Evolutionary conservation across 2,329 filamentous ascomycete species (phyloP), one percentile per base, ranked within the genome.

Genomic region (Colletotrichum coccodes): DNA sequence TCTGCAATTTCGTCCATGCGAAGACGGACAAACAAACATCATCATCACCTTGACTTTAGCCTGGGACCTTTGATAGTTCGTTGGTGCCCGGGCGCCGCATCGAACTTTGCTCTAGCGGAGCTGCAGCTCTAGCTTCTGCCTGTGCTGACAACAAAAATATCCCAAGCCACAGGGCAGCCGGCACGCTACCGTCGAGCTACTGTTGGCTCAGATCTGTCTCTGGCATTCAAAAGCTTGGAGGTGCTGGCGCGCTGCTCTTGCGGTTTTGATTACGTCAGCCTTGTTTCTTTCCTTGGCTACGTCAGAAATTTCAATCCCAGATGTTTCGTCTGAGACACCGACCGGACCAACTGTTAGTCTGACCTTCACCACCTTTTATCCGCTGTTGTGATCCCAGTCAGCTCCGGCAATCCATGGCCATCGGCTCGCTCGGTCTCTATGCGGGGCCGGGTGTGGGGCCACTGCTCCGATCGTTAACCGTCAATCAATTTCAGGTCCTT

Each of bases 111-210:
- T 36, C 32, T 42, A 46, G 60, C 32, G 42, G 21, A 26, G 23
- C 58, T 64, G 34, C 50, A 30, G 8, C 23, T 54, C n/a, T 23
- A 47, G 11, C 49, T 26, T 26, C 16, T 21, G 40, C 36, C 57
- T 23, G 63, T 40, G 59, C 21, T 40, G 23, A 23, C 18, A 28
- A 26, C 44, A 34, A 62, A 56, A 66, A 50, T 66, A 66, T 40
- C 42, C 42, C 42, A 46, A 66, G 58, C 63, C 58, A 56, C 63
- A 36, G 34, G 9, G 40, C 59, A 49, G 58, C 58, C 63, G 63
- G 63, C 62, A 56, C 49, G 63, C 49, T 62, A 57, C 44, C 34
- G 34, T 58, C 52, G 36, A 26, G 52, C 60, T 57, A 40, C 60
- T 57, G 49, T 49, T 3, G 58, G 30, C 46, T 40, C 23, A 9